Evolutionary conservation across 768 basidiomycete genomes (phyloP).

Genomic region (Pleurotus salmoneostramineus): DNA sequence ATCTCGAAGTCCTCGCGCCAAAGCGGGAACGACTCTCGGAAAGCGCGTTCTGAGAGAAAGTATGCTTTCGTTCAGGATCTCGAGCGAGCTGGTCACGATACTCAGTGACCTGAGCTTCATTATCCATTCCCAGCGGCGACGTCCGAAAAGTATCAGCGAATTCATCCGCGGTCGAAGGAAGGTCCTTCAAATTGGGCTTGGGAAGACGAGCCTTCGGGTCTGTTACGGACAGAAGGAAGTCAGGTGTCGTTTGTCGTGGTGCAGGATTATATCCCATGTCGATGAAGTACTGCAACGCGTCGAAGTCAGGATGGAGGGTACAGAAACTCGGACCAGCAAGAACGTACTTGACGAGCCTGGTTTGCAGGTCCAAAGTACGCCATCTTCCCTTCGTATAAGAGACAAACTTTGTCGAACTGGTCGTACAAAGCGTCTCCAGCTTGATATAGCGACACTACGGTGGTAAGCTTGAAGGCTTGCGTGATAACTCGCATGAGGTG

Average conservation of each 20-base stretch:
- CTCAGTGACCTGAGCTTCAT: neutral
- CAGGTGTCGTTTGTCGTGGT: constrained; percentile 61
- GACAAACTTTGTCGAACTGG: constrained; percentile 69
- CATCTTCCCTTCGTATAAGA: constrained; percentile 73
- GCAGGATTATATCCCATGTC: constrained; percentile 46
- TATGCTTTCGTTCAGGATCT: neutral
- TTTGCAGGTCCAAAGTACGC: constrained; percentile 73
- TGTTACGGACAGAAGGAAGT: constrained; percentile 61
- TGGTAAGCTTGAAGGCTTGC: constrained; percentile 48
- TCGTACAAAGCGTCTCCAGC: constrained; percentile 67
- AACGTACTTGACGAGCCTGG: constrained; percentile 47
- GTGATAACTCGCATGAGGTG: constrained; percentile 64
- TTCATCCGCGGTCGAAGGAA: constrained; percentile 54
- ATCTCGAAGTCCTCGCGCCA: constrained; percentile 30
- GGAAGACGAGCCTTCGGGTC: constrained; percentile 55
- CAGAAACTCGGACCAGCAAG: neutral
- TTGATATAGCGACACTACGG: constrained; percentile 82
- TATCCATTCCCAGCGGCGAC: constrained; percentile 29
- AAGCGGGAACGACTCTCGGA: constrained; percentile 42
- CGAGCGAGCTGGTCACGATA: neutral
- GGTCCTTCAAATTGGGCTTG: constrained; percentile 34
- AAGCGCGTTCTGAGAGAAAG: neutral
- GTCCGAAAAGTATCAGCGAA: constrained; percentile 46
- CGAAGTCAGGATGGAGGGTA: neutral
- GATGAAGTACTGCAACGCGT: neutral